Evolutionary conservation across 371 early-diverging fungal genomes (phyloP).

Genomic region (Rhizopus stolonifer): DNA sequence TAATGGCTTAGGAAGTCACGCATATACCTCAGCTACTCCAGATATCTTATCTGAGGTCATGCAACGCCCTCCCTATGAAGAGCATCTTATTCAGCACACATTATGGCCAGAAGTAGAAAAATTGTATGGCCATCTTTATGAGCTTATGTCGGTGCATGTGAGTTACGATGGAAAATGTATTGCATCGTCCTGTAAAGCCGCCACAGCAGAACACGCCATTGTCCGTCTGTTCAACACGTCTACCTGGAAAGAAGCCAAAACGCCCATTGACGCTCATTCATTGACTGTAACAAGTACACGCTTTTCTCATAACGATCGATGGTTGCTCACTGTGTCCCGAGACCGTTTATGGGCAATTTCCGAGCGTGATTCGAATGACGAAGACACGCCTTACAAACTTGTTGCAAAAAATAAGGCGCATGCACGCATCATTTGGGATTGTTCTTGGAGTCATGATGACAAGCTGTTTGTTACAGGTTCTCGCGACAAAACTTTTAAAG

Average conservation of each 20-base stretch:
- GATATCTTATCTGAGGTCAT: conserved; percentile 52
- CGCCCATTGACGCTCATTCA: conserved; percentile 71
- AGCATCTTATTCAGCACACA: conserved; percentile 85
- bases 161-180: conserved; percentile 69
- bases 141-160: conserved; percentile 77
- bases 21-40: conserved; percentile 48
- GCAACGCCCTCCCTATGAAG: conserved; percentile 84
- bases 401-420: conserved; percentile 77
- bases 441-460: conserved; percentile 80
- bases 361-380: conserved; percentile 46
- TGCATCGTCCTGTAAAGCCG: conserved; percentile 84
- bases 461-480: conserved; percentile 86
- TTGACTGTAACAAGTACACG: conserved; percentile 83
- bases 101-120: conserved; percentile 97
- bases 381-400: conserved; percentile 57
- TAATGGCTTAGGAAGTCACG: conserved; percentile 18
- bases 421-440: conserved; percentile 94
- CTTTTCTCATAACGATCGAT: conserved; percentile 77
- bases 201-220: conserved; percentile 74
- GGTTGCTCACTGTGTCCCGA: conserved; percentile 80
- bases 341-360: conserved; percentile 90
- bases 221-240: conserved; percentile 71
- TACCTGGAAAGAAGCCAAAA: conserved; percentile 71
- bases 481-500: conserved; percentile 86
- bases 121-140: conserved; percentile 93